Evolutionary conservation across 2,329 filamentous ascomycete species (phyloP), one percentile per base, ranked within the genome.

Genomic region (Trichoderma endophyticum): DNA sequence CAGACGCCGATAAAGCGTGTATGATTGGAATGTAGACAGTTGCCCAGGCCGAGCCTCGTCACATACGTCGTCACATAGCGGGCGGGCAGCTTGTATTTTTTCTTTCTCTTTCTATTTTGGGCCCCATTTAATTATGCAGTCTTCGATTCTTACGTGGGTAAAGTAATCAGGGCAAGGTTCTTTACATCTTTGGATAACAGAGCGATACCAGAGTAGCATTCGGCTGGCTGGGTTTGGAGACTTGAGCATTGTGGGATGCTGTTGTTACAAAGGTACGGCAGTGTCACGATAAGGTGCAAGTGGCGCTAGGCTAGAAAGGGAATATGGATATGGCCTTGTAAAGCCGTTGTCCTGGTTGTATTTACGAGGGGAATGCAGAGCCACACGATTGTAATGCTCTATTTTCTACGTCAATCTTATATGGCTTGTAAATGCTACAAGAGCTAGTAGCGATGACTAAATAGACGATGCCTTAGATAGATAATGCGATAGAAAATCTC

Each of bases 31-130:
- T 60, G 65, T 24, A 48, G 65, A 32, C 9, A 60, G 64, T 67
- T 57, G 64, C 32, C 26, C 24, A 18, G 65, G 24, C 54, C 8
- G 34, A 68, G 54, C 65, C 51, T 61, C 56, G 36, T 51, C 36
- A 51, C 66, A 61, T 69, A 69, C 66, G 56, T 69, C 66, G 66
- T 48, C 36, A 34, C 56, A 60, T 51, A 61, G n/a, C 56, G 56
- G 26, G 28, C 26, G 15, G 28, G n/a, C 6, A 24, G 28, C 56
- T 15, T 61, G 26, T 18, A 51, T 11, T 43, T 11, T 28, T 26
- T 6, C 36, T 28, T 5, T 8, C 11, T 48, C 6, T 32, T 48
- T 8, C 1, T n/a, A n/a, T n/a, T n/a, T n/a, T n/a, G n/a, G 9
- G 34, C 24, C 6, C 11, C 54, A 36, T 21, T 15, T 43, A 30